These are phyloP conservation scores for Sergeia podlipaevii DNA, from an alignment of 208 protist genomes.

Conservation along the genomic window DNA sequence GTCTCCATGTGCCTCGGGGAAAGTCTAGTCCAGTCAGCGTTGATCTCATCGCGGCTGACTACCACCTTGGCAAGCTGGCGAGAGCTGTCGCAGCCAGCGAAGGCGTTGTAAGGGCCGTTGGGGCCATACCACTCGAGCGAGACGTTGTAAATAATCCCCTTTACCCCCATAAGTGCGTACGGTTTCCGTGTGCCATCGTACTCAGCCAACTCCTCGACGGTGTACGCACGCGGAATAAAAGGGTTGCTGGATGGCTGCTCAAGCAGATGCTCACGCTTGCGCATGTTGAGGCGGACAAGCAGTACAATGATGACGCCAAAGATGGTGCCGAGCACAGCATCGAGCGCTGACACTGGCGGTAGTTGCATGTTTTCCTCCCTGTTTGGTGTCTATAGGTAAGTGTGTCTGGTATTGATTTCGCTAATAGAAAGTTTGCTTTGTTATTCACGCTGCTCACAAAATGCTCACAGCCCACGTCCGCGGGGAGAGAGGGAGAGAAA, in stretches of 20 bases:
- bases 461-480: too few relatives aligned
- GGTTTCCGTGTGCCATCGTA: slow-evolving; percentile 70
- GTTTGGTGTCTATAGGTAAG: too few relatives aligned
- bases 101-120: slow-evolving; percentile 76
- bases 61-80: slow-evolving; percentile 82
- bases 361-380: not conserved
- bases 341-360: slow-evolving; percentile 3
- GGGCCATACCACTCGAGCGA: slow-evolving; percentile 75
- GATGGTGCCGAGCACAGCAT: slow-evolving; percentile 19
- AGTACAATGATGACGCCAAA: slow-evolving; percentile 16
- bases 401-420: too few relatives aligned
- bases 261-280: slow-evolving; percentile 30
- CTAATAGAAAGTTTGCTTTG: too few relatives aligned
- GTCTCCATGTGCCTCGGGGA: slow-evolving; percentile 44
- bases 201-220: slow-evolving; percentile 66
- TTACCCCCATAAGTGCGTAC: slow-evolving; percentile 70
- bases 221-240: slow-evolving; percentile 78
- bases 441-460: too few relatives aligned
- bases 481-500: slow-evolving; percentile 13
- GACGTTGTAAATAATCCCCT: slow-evolving; percentile 84
- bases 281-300: slow-evolving; percentile 19
- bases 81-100: slow-evolving; percentile 82
- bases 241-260: slow-evolving; percentile 33
- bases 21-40: slow-evolving; percentile 84
- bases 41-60: slow-evolving; percentile 72